A percentile compares a stretch with the other conserved stretches of the same genome.
These are phyloP conservation scores for Plantago major DNA, from an alignment of 257 asterid species.

Conservation along the genomic window DNA sequence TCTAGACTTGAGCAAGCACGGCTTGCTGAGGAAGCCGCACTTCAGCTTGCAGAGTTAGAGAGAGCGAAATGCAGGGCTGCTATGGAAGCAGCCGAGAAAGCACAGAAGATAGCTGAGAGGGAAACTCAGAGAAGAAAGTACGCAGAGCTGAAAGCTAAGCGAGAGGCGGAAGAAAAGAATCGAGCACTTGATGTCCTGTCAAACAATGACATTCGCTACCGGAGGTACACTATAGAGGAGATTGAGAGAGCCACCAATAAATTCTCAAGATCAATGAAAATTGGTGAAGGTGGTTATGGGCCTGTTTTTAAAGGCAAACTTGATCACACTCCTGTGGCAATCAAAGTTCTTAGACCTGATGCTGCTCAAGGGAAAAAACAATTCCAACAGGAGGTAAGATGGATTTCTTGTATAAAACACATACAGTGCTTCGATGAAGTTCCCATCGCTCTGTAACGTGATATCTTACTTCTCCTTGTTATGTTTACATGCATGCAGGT, in stretches of 20 bases:
- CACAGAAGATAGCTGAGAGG: constrained; percentile 63
- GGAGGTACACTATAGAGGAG: constrained; percentile 64
- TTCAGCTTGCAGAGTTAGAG: constrained; percentile 49
- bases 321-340: constrained; percentile 81
- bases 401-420: not conserved
- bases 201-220: constrained; percentile 46
- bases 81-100: constrained; percentile 69
- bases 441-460: not conserved
- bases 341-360: constrained; percentile 69
- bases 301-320: constrained; percentile 74
- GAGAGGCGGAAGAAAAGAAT: constrained; percentile 51
- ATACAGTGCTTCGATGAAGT: not conserved
- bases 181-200: constrained; percentile 45
- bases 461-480: not conserved
- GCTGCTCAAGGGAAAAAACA: constrained; percentile 77
- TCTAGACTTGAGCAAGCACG: constrained; percentile 49
- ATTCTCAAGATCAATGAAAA: constrained; percentile 42
- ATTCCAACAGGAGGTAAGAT: constrained; percentile 76
- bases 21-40: constrained; percentile 49
- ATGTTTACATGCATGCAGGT: constrained; percentile 30
- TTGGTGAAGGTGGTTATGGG: constrained; percentile 93
- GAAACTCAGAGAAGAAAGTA: constrained; percentile 58
- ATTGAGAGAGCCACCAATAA: constrained; percentile 53
- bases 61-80: constrained; percentile 75
- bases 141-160: constrained; percentile 57